Percentiles rank a stretch among this genome's conserved stretches.
Evolutionary conservation across 139 green algal species (phyloP).

Genomic region (Tetraselmis striata): DNA sequence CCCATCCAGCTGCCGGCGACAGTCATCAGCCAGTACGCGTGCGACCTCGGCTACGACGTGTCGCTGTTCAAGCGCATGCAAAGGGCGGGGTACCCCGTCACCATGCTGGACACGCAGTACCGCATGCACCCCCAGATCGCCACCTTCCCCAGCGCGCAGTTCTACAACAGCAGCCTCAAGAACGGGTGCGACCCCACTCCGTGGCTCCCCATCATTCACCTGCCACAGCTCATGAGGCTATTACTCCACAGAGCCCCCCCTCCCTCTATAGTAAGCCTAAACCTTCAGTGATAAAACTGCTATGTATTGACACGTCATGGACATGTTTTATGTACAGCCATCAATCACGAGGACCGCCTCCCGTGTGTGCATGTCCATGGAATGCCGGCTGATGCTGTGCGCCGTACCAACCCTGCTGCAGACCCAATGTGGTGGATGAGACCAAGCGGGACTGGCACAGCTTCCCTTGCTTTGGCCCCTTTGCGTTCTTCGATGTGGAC

Average conservation of each 20-base stretch:
- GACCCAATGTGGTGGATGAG: slow-evolving; percentile 18
- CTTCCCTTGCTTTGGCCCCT: slow-evolving; percentile 58
- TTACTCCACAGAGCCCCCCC: neutral
- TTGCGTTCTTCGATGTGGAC: slow-evolving; percentile 78
- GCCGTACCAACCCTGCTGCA: too few species aligned
- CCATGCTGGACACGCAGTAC: slow-evolving; percentile 65
- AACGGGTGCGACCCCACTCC: slow-evolving; percentile 40
- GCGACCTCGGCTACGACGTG: slow-evolving; percentile 51
- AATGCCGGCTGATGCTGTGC: too few species aligned
- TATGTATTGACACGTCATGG: too few species aligned
- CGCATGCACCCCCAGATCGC: slow-evolving; percentile 79
- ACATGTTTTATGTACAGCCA: too few species aligned
- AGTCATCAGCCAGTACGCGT: slow-evolving; percentile 31
- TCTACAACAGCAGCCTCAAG: slow-evolving; percentile 64
- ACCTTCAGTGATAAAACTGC: too few species aligned
- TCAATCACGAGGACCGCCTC: too few species aligned
- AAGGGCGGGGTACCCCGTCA: slow-evolving; percentile 25
- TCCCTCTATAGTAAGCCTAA: too few species aligned
- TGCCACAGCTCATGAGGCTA: neutral
- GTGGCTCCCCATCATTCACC: neutral
- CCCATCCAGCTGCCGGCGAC: slow-evolving; percentile 58
- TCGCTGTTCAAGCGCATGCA: slow-evolving; percentile 73
- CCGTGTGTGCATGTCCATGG: too few species aligned
- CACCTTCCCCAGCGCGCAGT: slow-evolving; percentile 58
- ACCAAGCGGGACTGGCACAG: slow-evolving; percentile 68